Conservation (phyloP, 2,329 filamentous ascomycete genomes). For the Fusarium sp. region DNA sequence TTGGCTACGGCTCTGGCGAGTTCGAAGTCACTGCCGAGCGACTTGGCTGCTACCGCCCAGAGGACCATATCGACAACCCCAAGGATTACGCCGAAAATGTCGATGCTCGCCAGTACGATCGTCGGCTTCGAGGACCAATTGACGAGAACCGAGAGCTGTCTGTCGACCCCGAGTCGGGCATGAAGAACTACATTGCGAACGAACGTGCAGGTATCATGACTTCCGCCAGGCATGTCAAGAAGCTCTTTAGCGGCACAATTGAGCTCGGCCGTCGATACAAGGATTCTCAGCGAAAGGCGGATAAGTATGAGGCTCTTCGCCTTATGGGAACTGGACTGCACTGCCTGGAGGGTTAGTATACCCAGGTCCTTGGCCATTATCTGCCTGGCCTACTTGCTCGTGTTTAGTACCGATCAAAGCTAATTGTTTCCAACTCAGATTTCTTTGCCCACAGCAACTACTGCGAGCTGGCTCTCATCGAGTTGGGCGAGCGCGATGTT, state of each 20-base stretch:
- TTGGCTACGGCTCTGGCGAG: conserved; percentile 86
- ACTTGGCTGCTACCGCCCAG: conserved; percentile 86
- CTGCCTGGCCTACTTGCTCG: background rate
- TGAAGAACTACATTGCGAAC: conserved; percentile 97
- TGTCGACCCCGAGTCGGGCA: conserved; percentile 80
- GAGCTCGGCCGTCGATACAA: conserved; percentile 83
- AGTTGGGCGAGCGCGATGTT: conserved; percentile 83
- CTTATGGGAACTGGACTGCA: conserved; percentile 90
- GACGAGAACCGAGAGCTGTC: conserved; percentile 84
- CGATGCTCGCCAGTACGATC: conserved; percentile 87
- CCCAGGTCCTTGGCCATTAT: background rate
- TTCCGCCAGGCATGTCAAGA: conserved; percentile 82
- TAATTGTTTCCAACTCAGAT: conserved; percentile 63
- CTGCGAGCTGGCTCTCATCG: conserved; percentile 87
- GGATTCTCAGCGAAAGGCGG: conserved; percentile 70
- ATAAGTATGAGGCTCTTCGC: conserved; percentile 88
- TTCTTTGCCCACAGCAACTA: conserved; percentile 97
- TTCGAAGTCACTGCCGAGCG: conserved; percentile 88
- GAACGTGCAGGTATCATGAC: conserved; percentile 85
- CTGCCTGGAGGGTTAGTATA: conserved; percentile 79
- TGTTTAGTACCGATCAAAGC: background rate
- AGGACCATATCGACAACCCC: conserved; percentile 83
- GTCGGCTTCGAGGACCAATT: conserved; percentile 83
- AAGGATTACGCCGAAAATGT: conserved; percentile 91
- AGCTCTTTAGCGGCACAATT: conserved; percentile 81